Evolutionary conservation across 2,329 filamentous ascomycete species (phyloP).

Genomic region (Cladosporium halotolerans): DNA sequence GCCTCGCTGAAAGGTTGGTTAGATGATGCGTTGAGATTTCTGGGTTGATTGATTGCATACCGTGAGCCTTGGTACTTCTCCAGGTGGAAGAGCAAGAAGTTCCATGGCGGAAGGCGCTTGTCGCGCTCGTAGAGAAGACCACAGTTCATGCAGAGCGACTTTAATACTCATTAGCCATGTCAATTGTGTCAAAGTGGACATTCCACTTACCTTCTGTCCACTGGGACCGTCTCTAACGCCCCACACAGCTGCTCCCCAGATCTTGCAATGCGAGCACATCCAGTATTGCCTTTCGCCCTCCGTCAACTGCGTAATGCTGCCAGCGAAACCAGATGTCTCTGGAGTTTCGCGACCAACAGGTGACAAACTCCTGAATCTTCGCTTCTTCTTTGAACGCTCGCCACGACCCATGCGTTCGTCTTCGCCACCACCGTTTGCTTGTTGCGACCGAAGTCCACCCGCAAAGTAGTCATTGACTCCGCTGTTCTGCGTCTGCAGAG

Average conservation of each 20-base stretch:
- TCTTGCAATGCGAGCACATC: slow-evolving; percentile 80
- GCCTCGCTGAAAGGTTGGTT: slow-evolving; percentile 5
- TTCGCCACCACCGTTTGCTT: slow-evolving; percentile 36
- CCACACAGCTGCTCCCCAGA: slow-evolving; percentile 90
- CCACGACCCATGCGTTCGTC: slow-evolving; percentile 87
- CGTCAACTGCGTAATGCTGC: slow-evolving; percentile 56
- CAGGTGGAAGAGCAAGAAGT: slow-evolving; percentile 58
- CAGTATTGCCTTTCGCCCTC: slow-evolving; percentile 73
- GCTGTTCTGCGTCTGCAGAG: slow-evolving; percentile 43
- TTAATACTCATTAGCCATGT: slow-evolving; percentile 12
- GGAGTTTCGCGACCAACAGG: slow-evolving; percentile 78
- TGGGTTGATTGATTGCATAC: not conserved
- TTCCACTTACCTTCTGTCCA: slow-evolving; percentile 65
- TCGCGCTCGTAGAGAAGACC: slow-evolving; percentile 84
- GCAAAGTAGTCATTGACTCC: slow-evolving; percentile 50
- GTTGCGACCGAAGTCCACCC: slow-evolving; percentile 32
- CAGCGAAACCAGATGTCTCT: slow-evolving; percentile 63
- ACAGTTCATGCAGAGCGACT: slow-evolving; percentile 91
- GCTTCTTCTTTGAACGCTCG: slow-evolving; percentile 92
- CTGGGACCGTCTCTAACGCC: slow-evolving; percentile 85
- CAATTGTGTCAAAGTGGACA: not conserved
- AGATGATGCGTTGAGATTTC: not conserved
- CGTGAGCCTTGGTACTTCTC: slow-evolving; percentile 35
- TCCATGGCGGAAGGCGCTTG: slow-evolving; percentile 73
- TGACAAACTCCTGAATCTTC: slow-evolving; percentile 80